A percentile compares a stretch with the other conserved stretches of the same genome.
phyloP scores from a whole-genome alignment of 805 yeast genomes.

The Yarrowia osloensis region DNA sequence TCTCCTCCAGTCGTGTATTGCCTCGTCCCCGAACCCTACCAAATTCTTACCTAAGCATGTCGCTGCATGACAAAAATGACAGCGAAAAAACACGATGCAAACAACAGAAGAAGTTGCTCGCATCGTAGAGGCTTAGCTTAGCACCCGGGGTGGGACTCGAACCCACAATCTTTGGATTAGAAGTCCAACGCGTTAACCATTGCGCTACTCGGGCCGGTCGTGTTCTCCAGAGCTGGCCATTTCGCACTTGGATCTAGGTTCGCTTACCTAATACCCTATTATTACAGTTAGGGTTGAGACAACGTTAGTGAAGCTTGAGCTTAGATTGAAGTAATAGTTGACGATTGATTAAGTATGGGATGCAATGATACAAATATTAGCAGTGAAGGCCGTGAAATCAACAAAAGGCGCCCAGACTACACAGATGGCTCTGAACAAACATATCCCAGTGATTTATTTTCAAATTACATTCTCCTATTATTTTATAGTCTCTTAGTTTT shows the following conservation, averaged over 20 bases:
- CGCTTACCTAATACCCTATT: neutral
- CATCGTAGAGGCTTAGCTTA: neutral
- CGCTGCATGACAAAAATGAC: neutral
- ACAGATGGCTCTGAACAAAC: too few species aligned
- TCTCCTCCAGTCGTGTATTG: too few species aligned
- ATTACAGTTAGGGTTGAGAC: neutral
- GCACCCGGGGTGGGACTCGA: slow-evolving; percentile 30
- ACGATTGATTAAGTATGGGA: too few species aligned
- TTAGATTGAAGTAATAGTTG: neutral
- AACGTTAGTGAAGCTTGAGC: neutral
- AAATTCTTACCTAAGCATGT: neutral
- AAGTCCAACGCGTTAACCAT: slow-evolving; percentile 30
- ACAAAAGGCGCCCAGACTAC: too few species aligned
- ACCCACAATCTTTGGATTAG: slow-evolving; percentile 30
- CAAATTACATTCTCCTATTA: too few species aligned
- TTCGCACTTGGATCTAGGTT: neutral
- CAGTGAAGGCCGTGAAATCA: too few species aligned
- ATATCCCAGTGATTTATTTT: too few species aligned
- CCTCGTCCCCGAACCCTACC: neutral
- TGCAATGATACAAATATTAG: too few species aligned
- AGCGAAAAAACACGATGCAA: neutral
- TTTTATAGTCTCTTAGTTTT: neutral
- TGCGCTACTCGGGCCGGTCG: slow-evolving; percentile 25
- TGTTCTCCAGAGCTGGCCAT: neutral
- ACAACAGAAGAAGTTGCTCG: neutral